phyloP scores from a whole-genome alignment of 2,329 filamentous ascomycete genomes.

The Aureobasidium lini region DNA sequence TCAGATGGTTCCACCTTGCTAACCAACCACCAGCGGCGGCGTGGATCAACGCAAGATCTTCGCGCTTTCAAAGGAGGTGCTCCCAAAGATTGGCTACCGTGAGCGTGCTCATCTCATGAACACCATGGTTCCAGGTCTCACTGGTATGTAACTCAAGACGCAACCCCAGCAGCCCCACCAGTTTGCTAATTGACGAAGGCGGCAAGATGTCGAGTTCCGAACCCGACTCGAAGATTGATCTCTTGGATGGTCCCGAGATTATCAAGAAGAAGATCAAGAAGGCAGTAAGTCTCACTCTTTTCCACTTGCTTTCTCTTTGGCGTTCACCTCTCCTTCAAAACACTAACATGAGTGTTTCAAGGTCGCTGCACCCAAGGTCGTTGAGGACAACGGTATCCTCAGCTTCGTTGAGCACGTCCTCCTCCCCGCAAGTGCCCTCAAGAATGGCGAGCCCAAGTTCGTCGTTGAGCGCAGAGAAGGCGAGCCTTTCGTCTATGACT shows the following conservation, averaged over 20 bases:
- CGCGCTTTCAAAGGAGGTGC: constrained; percentile 46
- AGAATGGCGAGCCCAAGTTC: constrained; percentile 51
- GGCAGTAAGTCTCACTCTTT: constrained; percentile 42
- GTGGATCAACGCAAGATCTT: constrained; percentile 86
- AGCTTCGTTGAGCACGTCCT: constrained; percentile 83
- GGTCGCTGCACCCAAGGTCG: constrained; percentile 63
- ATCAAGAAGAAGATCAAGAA: constrained; percentile 77
- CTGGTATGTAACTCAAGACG: neutral
- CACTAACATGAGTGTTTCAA: constrained; percentile 53
- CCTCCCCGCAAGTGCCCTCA: constrained; percentile 64
- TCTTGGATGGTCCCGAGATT: constrained; percentile 62
- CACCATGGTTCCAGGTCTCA: constrained; percentile 73
- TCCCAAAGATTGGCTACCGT: constrained; percentile 66
- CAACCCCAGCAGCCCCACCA: too few relatives aligned
- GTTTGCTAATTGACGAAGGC: constrained; percentile 47
- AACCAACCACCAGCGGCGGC: constrained; percentile 45
- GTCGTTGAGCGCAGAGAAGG: constrained; percentile 56
- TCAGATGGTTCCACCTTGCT: too few relatives aligned
- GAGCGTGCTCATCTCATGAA: constrained; percentile 70
- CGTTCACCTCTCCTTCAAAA: neutral
- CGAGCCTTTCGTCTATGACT: constrained; percentile 73
- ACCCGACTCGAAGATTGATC: constrained; percentile 77
- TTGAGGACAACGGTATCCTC: constrained; percentile 81
- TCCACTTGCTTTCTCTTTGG: neutral
- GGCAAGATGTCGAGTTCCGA: constrained; percentile 73